phyloP scores from a whole-genome alignment of 2,329 filamentous ascomycete genomes.

The Clonostachys solani region DNA sequence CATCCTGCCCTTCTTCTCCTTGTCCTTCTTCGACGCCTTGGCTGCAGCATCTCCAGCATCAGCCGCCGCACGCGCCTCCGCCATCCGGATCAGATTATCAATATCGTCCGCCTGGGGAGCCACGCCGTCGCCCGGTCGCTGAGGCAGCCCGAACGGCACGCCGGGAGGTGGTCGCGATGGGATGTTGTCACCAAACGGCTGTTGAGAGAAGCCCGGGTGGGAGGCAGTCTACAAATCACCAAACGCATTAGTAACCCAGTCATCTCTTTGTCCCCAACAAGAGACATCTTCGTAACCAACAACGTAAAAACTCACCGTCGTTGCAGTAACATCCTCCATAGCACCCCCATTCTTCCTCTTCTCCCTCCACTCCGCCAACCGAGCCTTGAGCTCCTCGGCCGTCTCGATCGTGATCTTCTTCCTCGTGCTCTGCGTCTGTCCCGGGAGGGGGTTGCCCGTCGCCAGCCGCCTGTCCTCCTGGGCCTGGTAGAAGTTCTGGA shows the following conservation, averaged over 20 bases:
- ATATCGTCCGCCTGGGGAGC: constrained; percentile 51
- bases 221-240: too few relatives aligned
- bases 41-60: constrained; percentile 32
- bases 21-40: constrained; percentile 59
- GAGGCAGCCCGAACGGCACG: constrained; percentile 35
- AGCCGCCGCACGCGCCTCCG: constrained; percentile 52
- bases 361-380: constrained; percentile 69
- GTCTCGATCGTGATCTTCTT: constrained; percentile 73
- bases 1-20: constrained; percentile 66
- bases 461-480: constrained; percentile 77
- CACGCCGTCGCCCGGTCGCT: constrained; percentile 32
- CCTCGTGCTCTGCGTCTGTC: constrained; percentile 60
- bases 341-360: constrained; percentile 46
- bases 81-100: constrained; percentile 61
- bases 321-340: constrained; percentile 18
- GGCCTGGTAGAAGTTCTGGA: constrained; percentile 78
- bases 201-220: too few relatives aligned
- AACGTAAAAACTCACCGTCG: constrained; percentile 29
- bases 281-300: too few relatives aligned
- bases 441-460: constrained; percentile 79
- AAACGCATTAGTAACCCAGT: too few relatives aligned
- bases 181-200: constrained; percentile 14
- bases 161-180: constrained; percentile 39
- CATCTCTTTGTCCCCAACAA: too few relatives aligned
- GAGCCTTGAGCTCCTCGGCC: constrained; percentile 72